phyloP scores from a whole-genome alignment of 2,329 filamentous ascomycete species.

The Colletotrichum agaves region DNA sequence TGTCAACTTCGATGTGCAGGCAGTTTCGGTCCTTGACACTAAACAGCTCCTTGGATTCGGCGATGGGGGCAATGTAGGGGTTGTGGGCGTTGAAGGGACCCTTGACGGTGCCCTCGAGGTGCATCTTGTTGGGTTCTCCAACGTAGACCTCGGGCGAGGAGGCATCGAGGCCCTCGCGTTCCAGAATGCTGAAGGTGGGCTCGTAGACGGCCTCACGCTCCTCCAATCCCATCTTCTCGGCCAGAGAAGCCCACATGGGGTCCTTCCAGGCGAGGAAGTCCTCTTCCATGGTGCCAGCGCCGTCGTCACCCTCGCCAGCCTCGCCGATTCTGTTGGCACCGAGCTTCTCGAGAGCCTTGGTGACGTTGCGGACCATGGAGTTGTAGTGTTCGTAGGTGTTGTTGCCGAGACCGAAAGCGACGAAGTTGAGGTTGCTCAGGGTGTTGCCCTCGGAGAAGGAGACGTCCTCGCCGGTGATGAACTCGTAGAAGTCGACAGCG shows the following conservation, averaged over 20 bases:
- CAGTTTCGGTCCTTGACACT: slow-evolving; percentile 91
- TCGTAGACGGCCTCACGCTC: slow-evolving; percentile 98
- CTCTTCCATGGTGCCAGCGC: slow-evolving; percentile 99
- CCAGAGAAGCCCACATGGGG: slow-evolving; percentile 93
- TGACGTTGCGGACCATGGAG: slow-evolving; percentile 93
- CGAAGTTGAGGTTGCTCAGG: slow-evolving; percentile 87
- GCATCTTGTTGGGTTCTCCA: slow-evolving; percentile 95
- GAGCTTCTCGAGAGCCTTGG: slow-evolving; percentile 81
- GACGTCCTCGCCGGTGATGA: slow-evolving; percentile 84
- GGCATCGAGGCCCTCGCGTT: slow-evolving; percentile 77
- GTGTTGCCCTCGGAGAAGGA: slow-evolving; percentile 81
- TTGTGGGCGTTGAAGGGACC: slow-evolving; percentile 97
- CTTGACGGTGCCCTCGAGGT: slow-evolving; percentile 84
- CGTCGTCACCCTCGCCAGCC: slow-evolving; percentile 96
- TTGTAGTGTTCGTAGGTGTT: slow-evolving; percentile 99
- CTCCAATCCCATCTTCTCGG: slow-evolving; percentile 86
- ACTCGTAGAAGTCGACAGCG: slow-evolving; percentile 98
- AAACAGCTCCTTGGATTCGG: slow-evolving; percentile 92
- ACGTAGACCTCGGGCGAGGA: slow-evolving; percentile 89
- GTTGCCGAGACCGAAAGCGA: slow-evolving; percentile 96
- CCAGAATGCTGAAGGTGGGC: slow-evolving; percentile 85
- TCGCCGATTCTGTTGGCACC: slow-evolving; percentile 86
- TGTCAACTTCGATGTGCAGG: slow-evolving; percentile 93
- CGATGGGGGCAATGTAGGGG: slow-evolving; percentile 94
- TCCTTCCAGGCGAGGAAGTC: slow-evolving; percentile 99